Evolutionary conservation across 805 yeast species (phyloP).

Genomic region (Yamadazyma olivae): DNA sequence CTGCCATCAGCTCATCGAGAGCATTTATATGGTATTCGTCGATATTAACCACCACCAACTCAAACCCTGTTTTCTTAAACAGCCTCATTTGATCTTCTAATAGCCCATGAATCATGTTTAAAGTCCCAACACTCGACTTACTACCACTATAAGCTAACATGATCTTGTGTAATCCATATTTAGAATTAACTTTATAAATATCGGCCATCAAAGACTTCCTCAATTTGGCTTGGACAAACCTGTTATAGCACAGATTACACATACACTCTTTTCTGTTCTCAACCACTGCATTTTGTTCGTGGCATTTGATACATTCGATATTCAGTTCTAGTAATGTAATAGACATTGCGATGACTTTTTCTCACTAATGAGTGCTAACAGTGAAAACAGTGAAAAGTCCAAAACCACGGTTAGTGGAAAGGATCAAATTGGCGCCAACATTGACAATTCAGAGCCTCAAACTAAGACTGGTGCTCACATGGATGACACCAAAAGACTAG

Average conservation of each 20-base stretch:
- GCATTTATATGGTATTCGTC: slow-evolving; percentile 38
- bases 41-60: slow-evolving; percentile 49
- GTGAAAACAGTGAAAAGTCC: too few relatives aligned
- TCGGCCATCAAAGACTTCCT: slow-evolving; percentile 74
- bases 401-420: too few relatives aligned
- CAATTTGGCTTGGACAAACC: slow-evolving; percentile 76
- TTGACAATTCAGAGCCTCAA: too few relatives aligned
- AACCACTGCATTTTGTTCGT: slow-evolving; percentile 44
- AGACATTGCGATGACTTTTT: too few relatives aligned
- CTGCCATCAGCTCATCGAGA: too few relatives aligned
- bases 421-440: too few relatives aligned
- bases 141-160: slow-evolving; percentile 69
- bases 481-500: too few relatives aligned
- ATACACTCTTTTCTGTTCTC: slow-evolving; percentile 62
- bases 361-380: too few relatives aligned
- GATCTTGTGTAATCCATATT: slow-evolving; percentile 39
- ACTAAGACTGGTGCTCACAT: too few relatives aligned
- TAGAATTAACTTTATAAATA: slow-evolving; percentile 58
- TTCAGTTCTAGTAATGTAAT: too few relatives aligned
- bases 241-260: slow-evolving; percentile 64
- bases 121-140: slow-evolving; percentile 58
- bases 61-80: slow-evolving; percentile 68
- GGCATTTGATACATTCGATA: slow-evolving; percentile 36
- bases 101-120: slow-evolving; percentile 63
- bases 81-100: slow-evolving; percentile 65